A percentile compares a stretch with the other conserved stretches of the same genome.
Conservation (phyloP, 129 eudicot species). For the Saposhnikovia divaricata region DNA sequence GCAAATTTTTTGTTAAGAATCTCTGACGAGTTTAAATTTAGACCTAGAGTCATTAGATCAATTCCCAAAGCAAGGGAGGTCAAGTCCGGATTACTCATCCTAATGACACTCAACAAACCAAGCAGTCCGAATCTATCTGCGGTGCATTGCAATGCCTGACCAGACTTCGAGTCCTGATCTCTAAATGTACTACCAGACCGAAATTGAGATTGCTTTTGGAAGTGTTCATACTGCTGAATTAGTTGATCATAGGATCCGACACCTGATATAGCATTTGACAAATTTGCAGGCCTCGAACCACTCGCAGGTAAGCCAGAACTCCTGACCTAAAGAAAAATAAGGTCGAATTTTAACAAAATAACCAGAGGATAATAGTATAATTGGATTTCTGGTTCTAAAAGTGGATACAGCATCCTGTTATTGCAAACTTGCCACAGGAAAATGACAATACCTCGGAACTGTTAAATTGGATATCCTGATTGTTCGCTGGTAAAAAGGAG, state of each 20-base stretch:
- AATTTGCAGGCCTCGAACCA: conserved; percentile 47
- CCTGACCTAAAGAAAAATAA: conserved; percentile 28
- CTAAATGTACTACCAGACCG: conserved; percentile 58
- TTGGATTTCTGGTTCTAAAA: neutral
- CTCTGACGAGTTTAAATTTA: conserved; percentile 75
- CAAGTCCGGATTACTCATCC: conserved; percentile 68
- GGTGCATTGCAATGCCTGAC: conserved; percentile 45
- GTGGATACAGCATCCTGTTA: neutral
- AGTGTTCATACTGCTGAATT: conserved; percentile 81
- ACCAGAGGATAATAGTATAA: conserved; percentile 5
- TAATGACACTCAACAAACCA: conserved; percentile 66
- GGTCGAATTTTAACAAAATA: neutral
- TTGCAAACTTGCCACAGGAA: neutral
- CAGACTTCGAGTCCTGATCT: conserved; percentile 61
- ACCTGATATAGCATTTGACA: conserved; percentile 40
- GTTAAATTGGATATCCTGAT: conserved; percentile 68
- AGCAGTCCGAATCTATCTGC: conserved; percentile 64
- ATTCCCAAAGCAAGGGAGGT: conserved; percentile 80
- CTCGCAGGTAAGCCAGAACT: conserved; percentile 41
- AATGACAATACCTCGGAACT: conserved; percentile 51
- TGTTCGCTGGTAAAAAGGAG: conserved; percentile 55
- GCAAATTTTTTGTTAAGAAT: conserved; percentile 68
- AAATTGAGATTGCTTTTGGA: conserved; percentile 64
- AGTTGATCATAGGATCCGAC: conserved; percentile 55
- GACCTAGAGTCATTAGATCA: conserved; percentile 74